Conservation (phyloP, 208 protist genomes). For the Zelonia costaricensis region DNA sequence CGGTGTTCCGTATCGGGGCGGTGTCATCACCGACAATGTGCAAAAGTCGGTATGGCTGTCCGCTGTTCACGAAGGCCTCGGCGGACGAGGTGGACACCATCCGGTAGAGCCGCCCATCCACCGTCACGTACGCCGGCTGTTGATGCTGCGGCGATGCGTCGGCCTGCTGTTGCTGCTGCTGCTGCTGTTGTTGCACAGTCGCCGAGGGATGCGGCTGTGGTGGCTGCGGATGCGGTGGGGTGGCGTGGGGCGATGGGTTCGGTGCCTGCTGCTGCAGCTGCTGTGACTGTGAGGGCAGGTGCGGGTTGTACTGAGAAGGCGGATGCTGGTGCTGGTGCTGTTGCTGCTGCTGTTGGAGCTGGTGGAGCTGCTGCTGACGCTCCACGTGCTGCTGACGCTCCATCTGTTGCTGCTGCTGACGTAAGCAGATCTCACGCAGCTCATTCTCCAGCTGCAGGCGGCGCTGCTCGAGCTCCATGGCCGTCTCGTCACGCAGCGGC, state of each 20-base stretch:
- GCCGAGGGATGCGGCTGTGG: background rate
- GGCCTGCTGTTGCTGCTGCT: background rate
- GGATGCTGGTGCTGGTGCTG: background rate
- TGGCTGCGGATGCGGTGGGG: background rate
- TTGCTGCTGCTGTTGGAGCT: constrained; percentile 3
- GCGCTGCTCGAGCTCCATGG: constrained; percentile 12
- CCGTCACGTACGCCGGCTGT: background rate
- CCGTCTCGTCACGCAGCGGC: too few relatives aligned
- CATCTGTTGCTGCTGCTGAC: background rate
- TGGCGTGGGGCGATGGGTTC: background rate
- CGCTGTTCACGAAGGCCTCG: constrained; percentile 1
- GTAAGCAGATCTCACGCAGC: background rate
- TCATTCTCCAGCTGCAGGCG: constrained; percentile 10
- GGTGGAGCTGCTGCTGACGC: background rate
- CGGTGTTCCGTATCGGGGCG: too few relatives aligned
- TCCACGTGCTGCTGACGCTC: constrained; percentile 3
- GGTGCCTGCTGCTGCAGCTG: background rate
- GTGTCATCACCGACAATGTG: background rate
- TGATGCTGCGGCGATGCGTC: background rate
- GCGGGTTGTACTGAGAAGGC: background rate
- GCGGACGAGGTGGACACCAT: background rate
- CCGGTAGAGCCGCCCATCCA: constrained; percentile 6
- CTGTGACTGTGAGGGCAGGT: background rate
- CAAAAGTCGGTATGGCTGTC: background rate
- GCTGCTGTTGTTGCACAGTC: background rate